phyloP scores from a whole-genome alignment of 495 filamentous ascomycete genomes.

The Tuber borchii region DNA sequence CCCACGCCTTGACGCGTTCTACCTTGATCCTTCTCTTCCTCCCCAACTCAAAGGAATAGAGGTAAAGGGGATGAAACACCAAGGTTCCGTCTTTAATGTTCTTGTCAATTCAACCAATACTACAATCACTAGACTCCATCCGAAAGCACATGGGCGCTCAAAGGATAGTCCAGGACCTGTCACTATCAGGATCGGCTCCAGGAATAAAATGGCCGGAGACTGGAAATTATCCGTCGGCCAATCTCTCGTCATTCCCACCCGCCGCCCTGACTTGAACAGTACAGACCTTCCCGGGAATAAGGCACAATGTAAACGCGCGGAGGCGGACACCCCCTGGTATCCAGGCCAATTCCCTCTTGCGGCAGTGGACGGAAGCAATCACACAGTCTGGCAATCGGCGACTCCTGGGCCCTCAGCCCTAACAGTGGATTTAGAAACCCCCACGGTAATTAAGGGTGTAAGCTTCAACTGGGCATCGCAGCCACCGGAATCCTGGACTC shows the following conservation, averaged over 20 bases:
- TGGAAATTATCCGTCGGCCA: constrained; percentile 51
- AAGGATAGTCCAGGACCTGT: constrained; percentile 9
- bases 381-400: constrained; percentile 66
- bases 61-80: constrained; percentile 42
- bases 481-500: constrained; percentile 53
- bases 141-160: constrained; percentile 5
- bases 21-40: constrained; percentile 52
- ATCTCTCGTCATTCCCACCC: constrained; percentile 56
- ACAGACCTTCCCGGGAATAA: constrained; percentile 50
- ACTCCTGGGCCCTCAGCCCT: constrained; percentile 49
- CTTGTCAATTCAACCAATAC: constrained; percentile 25
- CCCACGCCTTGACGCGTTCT: constrained; percentile 48
- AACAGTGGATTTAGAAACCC: constrained; percentile 45
- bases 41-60: constrained; percentile 48
- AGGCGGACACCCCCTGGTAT: constrained; percentile 49
- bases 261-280: constrained; percentile 42
- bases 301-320: constrained; percentile 58
- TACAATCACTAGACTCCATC: constrained; percentile 33
- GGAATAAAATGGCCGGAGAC: constrained; percentile 35
- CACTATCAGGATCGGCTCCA: constrained; percentile 29
- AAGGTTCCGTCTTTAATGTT: constrained; percentile 38
- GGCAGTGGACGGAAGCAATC: constrained; percentile 62
- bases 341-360: constrained; percentile 67
- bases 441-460: constrained; percentile 49
- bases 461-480: constrained; percentile 62